Conservation (phyloP, 164 flowering plant genomes). For the Liriodendron chinense region DNA sequence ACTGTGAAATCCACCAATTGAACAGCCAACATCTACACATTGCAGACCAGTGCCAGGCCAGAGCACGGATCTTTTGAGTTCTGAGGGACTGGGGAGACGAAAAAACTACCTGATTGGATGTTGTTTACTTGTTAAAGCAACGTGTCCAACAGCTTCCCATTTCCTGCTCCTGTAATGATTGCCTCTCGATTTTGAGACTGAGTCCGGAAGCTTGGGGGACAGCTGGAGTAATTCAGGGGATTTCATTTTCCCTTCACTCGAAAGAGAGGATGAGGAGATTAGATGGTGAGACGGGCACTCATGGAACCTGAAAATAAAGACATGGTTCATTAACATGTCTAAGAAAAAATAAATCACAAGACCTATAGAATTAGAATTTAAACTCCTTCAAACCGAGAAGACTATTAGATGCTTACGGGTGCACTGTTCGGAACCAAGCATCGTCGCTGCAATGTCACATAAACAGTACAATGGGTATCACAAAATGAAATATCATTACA, state of each 20-base stretch:
- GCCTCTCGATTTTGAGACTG: conserved; percentile 76
- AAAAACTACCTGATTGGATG: conserved; percentile 25
- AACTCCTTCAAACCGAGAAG: not conserved
- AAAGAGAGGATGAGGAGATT: conserved; percentile 34
- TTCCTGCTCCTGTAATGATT: conserved; percentile 44
- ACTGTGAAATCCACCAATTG: not conserved
- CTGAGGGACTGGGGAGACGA: not conserved
- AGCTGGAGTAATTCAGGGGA: conserved; percentile 23
- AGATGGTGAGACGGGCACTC: conserved; percentile 44
- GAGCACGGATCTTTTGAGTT: not conserved
- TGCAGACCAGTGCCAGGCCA: not conserved
- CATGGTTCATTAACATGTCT: not conserved
- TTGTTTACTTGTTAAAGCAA: conserved; percentile 19
- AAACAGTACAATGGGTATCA: not conserved
- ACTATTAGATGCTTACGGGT: conserved; percentile 44
- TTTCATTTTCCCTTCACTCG: conserved; percentile 19
- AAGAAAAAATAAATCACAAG: not conserved
- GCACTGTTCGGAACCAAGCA: conserved; percentile 54
- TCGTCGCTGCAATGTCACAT: conserved; percentile 51
- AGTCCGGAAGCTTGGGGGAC: conserved; percentile 59
- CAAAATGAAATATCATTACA: not conserved
- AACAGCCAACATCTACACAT: not conserved
- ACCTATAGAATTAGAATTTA: not conserved
- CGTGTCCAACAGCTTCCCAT: conserved; percentile 23
- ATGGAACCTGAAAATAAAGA: conserved; percentile 53